phyloP scores from a whole-genome alignment of 208 protist species.

The Acanthamoeba sp. region DNA sequence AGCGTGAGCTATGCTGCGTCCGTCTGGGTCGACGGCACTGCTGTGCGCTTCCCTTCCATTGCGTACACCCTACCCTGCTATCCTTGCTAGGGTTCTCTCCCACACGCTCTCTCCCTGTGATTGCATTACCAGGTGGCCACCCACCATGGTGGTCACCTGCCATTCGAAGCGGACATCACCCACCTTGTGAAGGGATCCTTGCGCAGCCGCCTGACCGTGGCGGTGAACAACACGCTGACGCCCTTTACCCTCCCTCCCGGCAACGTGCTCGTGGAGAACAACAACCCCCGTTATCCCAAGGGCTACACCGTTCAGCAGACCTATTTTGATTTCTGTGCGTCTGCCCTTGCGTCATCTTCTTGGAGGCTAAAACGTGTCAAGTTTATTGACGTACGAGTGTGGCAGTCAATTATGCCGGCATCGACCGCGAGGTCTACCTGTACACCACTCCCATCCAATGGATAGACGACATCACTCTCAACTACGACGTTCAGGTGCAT shows the following conservation, averaged over 20 bases:
- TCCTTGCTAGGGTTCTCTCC: too few species aligned
- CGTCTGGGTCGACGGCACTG: conserved; percentile 47
- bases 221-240: conserved; percentile 49
- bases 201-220: conserved; percentile 15
- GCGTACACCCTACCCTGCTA: too few species aligned
- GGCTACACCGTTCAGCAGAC: conserved; percentile 36
- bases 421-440: conserved; percentile 46
- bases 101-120: not conserved
- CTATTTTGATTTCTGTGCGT: conserved; percentile 24
- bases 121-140: not conserved
- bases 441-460: conserved; percentile 19
- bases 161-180: conserved; percentile 34
- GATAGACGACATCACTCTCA: conserved; percentile 54
- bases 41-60: not conserved
- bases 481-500: conserved; percentile 5
- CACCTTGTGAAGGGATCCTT: not conserved
- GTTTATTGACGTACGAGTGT: not conserved
- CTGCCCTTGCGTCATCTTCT: not conserved
- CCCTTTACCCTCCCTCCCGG: conserved; percentile 30
- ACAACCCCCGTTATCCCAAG: not conserved
- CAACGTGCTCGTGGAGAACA: conserved; percentile 17
- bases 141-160: not conserved
- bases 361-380: too few species aligned
- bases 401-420: conserved; percentile 26
- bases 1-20: conserved; percentile 20